Evolutionary conservation across 164 flowering plant genomes (phyloP).

Genomic region (Umbellularia californica): DNA sequence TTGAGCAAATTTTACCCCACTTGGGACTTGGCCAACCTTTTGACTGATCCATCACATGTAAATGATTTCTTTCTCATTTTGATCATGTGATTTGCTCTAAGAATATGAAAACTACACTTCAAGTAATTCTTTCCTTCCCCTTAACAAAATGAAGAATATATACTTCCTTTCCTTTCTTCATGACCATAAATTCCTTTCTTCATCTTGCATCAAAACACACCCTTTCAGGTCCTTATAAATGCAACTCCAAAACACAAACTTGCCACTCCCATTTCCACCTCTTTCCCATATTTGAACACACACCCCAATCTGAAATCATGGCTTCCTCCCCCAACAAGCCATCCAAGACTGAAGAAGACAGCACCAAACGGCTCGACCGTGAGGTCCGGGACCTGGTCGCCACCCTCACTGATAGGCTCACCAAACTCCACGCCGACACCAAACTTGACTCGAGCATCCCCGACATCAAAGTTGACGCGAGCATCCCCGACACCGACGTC

Average conservation of each 20-base stretch:
- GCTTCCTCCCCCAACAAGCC: slow-evolving; percentile 14
- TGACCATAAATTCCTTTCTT: background rate
- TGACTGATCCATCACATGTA: too few relatives aligned
- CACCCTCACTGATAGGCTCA: slow-evolving; percentile 36
- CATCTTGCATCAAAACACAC: background rate
- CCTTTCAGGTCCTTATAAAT: background rate
- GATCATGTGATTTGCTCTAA: too few relatives aligned
- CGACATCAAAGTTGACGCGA: slow-evolving; percentile 20
- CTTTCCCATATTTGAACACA: background rate
- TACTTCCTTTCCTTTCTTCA: background rate
- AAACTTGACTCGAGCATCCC: slow-evolving; percentile 13
- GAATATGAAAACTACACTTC: background rate
- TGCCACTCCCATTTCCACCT: background rate
- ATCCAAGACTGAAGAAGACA: slow-evolving; percentile 19
- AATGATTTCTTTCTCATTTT: too few relatives aligned
- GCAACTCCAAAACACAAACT: background rate
- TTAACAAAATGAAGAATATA: background rate
- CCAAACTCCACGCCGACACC: slow-evolving; percentile 26
- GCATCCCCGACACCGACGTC: slow-evolving; percentile 6
- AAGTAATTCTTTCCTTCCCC: slow-evolving; percentile 1
- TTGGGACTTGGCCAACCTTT: too few relatives aligned
- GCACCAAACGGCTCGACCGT: slow-evolving; percentile 31
- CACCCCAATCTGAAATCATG: slow-evolving; percentile 9
- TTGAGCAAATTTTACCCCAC: too few relatives aligned
- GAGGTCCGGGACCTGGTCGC: slow-evolving; percentile 54